phyloP scores from a whole-genome alignment of 2,329 filamentous ascomycete genomes.

The Colletotrichum tabaci region DNA sequence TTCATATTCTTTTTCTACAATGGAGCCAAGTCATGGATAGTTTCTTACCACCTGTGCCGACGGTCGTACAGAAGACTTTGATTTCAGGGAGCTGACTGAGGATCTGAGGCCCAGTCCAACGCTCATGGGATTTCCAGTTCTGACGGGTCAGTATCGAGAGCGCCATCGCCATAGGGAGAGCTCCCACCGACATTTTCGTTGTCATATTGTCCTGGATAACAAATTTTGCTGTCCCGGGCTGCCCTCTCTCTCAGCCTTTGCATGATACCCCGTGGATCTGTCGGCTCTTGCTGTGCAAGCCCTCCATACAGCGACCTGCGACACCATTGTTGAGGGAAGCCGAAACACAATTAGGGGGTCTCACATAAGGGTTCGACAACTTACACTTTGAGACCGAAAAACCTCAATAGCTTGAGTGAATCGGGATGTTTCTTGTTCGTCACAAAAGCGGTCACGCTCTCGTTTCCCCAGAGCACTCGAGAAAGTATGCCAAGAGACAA shows the following conservation, averaged over 20 bases:
- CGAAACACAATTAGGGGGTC: no score
- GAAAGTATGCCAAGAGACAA: conserved; percentile 49
- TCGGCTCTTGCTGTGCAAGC: conserved; percentile 52
- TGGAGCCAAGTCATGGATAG: accelerated
- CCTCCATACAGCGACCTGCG: conserved; percentile 51
- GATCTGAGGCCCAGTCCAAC: conserved; percentile 43
- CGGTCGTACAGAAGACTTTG: conserved; percentile 28
- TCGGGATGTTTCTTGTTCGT: conserved; percentile 63
- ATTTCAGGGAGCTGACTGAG: conserved; percentile 26
- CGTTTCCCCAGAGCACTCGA: conserved; percentile 55
- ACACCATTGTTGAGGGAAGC: not conserved
- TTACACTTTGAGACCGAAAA: conserved; percentile 54
- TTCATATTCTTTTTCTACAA: not conserved
- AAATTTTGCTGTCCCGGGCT: conserved; percentile 47
- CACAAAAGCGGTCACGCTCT: conserved; percentile 59
- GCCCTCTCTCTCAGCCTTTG: conserved; percentile 48
- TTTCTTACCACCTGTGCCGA: conserved; percentile 20
- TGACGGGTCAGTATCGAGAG: not conserved
- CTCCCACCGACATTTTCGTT: conserved; percentile 49
- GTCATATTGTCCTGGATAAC: conserved; percentile 53
- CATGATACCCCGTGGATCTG: conserved; percentile 52
- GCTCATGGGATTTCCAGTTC: conserved; percentile 43
- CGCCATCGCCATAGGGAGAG: no score
- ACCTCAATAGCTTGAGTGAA: conserved; percentile 51
- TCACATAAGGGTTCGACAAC: conserved; percentile 6